Evolutionary conservation across 2,329 filamentous ascomycete species (phyloP), one percentile per base, ranked within the genome.

Genomic region (Pleoardoris graminearum): DNA sequence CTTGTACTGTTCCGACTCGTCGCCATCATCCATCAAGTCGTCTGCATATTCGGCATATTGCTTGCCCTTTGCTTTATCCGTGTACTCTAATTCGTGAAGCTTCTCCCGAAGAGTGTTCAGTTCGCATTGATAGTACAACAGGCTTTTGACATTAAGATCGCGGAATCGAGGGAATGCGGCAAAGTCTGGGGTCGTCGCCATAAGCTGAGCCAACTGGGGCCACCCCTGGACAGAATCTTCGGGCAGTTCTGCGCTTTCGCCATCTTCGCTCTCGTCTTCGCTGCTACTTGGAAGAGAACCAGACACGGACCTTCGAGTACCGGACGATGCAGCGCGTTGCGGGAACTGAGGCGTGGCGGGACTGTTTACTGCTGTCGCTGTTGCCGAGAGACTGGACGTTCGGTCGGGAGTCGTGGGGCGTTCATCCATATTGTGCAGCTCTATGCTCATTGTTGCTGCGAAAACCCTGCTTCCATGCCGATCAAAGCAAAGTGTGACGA

Each of bases 141-240:
- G 35, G 23, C 55, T 58, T 42, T 58, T 58, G 23, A 51, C 30
- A 17, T 58, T 55, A 4, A 58, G 35, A 6, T 58, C 55, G n/a
- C 50, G 32, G 17, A 43, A 36, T 37, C 39, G 48, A 41, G 36
- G 48, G 16, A 50, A 43, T 5, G 38, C 35, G n/a, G 37, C 37
- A 7, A 50, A 25, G 22, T 50, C 48, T 2, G 52, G 55, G 6
- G 23, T 49, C 16, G 48, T 35, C 11, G 39, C 45, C 55, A 58
- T 58, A 4, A 53, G 7, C 17, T 38, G 25, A 5, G 55, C 49
- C n/a, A 58, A 36, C 32, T 51, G 49, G 17, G 55, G 55, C 55
- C 52, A 58, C 21, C 55, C 55, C 46, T 47, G 27, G 2, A 51
- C 19, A 4, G 50, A 30, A 6, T 45, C 46, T 4, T 48, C 17